Conservation (phyloP, 208 protist genomes). For the Trypanosoma caninum region DNA sequence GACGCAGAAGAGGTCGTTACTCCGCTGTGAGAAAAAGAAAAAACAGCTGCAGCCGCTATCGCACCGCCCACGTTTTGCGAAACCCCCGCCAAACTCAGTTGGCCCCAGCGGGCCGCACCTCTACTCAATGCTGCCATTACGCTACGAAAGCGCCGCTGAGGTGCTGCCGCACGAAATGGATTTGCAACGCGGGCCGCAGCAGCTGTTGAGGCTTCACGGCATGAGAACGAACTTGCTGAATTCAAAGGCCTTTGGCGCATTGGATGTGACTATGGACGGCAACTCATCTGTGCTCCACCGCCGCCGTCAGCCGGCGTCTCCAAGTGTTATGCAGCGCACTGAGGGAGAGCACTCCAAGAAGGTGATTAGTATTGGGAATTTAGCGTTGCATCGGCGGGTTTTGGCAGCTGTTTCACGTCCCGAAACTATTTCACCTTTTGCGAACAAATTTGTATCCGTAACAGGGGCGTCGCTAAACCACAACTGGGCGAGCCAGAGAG, state of each 20-base stretch:
- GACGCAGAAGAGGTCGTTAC: no score
- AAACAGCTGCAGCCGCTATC: no score
- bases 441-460: background rate
- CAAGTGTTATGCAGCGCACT: constrained; percentile 16
- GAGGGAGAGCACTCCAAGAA: background rate
- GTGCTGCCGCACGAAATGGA: constrained; percentile 22
- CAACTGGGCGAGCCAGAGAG: background rate
- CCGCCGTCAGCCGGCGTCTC: constrained; percentile 20
- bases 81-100: no score
- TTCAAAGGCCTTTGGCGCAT: constrained; percentile 29
- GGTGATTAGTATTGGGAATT: background rate
- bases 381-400: background rate
- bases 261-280: constrained; percentile 74
- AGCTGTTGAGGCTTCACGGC: constrained; percentile 7
- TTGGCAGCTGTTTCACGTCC: background rate
- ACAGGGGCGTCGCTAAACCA: background rate
- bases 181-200: constrained; percentile 1
- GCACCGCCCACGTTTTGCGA: no score
- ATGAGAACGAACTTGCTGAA: constrained; percentile 19
- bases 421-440: background rate
- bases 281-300: constrained; percentile 57
- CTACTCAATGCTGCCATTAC: constrained; percentile 46
- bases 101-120: no score
- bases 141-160: constrained; percentile 14
- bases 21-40: no score